Percentiles rank a stretch among this genome's conserved stretches.
These are phyloP conservation scores for Aplosporella prunicola DNA, from an alignment of 2,329 filamentous ascomycete genomes.

Conservation along the genomic window DNA sequence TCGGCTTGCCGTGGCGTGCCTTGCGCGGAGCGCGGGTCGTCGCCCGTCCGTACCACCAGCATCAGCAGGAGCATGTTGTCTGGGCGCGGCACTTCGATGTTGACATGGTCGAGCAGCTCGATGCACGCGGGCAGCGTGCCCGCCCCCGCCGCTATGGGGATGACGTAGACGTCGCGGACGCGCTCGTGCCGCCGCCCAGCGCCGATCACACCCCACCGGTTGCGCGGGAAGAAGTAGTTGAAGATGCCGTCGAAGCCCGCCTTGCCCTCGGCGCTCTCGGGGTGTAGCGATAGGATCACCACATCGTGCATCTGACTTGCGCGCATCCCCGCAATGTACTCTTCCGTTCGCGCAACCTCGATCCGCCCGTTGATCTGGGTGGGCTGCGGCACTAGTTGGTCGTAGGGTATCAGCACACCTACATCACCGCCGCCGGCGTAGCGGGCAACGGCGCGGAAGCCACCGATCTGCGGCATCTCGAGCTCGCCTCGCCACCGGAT, in stretches of 20 bases:
- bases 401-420: slow-evolving; percentile 58
- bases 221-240: slow-evolving; percentile 73
- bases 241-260: slow-evolving; percentile 65
- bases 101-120: slow-evolving; percentile 76
- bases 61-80: slow-evolving; percentile 75
- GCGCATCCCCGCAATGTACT: slow-evolving; percentile 80
- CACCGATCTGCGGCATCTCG: slow-evolving; percentile 64
- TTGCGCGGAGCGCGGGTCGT: slow-evolving; percentile 24
- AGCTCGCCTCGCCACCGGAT: slow-evolving; percentile 44
- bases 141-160: slow-evolving; percentile 69
- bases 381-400: slow-evolving; percentile 59
- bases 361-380: slow-evolving; percentile 73
- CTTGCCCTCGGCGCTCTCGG: slow-evolving; percentile 50
- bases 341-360: slow-evolving; percentile 69
- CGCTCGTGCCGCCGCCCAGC: slow-evolving; percentile 59
- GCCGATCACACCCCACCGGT: slow-evolving; percentile 78
- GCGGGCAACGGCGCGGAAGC: slow-evolving; percentile 67
- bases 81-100: slow-evolving; percentile 59
- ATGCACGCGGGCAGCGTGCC: slow-evolving; percentile 71
- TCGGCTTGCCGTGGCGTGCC: slow-evolving; percentile 21
- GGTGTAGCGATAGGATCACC: slow-evolving; percentile 63
- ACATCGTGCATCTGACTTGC: slow-evolving; percentile 79
- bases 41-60: slow-evolving; percentile 58
- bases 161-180: slow-evolving; percentile 83
- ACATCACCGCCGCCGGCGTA: slow-evolving; percentile 80